A percentile compares a stretch with the other conserved stretches of the same genome.
These are phyloP conservation scores for Umbellularia californica DNA, from an alignment of 164 flowering plant genomes.

Conservation along the genomic window DNA sequence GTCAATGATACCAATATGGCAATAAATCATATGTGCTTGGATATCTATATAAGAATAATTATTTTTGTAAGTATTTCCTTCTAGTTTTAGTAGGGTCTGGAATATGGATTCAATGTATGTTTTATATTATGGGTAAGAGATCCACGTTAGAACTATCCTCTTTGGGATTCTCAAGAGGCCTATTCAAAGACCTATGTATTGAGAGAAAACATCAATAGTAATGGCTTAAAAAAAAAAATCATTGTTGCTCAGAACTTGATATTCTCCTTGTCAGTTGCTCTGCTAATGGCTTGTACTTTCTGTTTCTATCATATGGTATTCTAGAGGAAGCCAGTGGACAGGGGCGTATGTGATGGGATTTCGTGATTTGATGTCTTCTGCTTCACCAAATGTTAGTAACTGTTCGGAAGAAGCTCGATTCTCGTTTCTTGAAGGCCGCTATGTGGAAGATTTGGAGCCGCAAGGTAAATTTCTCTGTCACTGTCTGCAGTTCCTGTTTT, in stretches of 20 bases:
- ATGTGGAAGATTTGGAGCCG: slow-evolving; percentile 59
- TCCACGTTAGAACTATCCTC: too few species aligned
- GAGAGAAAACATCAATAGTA: too few species aligned
- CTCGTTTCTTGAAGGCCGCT: slow-evolving; percentile 84
- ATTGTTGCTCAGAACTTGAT: neutral
- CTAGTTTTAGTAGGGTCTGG: too few species aligned
- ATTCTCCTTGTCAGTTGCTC: neutral
- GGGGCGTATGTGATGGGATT: slow-evolving; percentile 82
- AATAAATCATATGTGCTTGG: too few species aligned
- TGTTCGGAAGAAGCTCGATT: slow-evolving; percentile 64
- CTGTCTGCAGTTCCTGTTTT: neutral
- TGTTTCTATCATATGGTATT: neutral
- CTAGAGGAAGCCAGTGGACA: slow-evolving; percentile 87
- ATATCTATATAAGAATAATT: too few species aligned
- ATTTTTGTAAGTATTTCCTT: too few species aligned
- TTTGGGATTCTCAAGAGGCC: too few species aligned
- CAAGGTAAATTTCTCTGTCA: slow-evolving; percentile 43
- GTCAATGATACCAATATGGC: too few species aligned
- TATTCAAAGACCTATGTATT: too few species aligned
- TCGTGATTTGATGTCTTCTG: slow-evolving; percentile 48
- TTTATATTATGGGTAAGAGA: too few species aligned
- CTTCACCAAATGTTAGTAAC: slow-evolving; percentile 26
- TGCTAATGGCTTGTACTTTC: neutral
- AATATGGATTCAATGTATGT: too few species aligned
- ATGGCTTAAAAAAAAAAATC: neutral